phyloP scores from a whole-genome alignment of 2,329 filamentous ascomycete genomes.

The Neonectria faginata region DNA sequence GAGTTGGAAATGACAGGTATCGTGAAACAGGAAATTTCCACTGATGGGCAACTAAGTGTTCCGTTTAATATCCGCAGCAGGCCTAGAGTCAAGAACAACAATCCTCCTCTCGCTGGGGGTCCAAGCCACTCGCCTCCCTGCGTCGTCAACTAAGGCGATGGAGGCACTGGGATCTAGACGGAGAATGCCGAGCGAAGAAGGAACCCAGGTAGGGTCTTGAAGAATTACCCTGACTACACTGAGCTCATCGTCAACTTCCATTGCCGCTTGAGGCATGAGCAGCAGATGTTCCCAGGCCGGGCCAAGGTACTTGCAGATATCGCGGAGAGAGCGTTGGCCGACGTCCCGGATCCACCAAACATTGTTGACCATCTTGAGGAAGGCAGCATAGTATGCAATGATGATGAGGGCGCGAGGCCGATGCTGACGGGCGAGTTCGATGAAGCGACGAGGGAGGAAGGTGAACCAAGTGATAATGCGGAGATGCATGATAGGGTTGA shows the following conservation, averaged over 20 bases:
- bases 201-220: constrained; percentile 57
- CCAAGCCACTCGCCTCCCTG: constrained; percentile 42
- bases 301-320: constrained; percentile 56
- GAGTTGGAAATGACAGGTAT: neutral
- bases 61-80: constrained; percentile 3
- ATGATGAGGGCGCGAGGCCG: constrained; percentile 63
- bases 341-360: constrained; percentile 66
- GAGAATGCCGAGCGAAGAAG: constrained; percentile 27
- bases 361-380: constrained; percentile 56
- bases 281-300: constrained; percentile 56
- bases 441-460: constrained; percentile 59
- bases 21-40: neutral
- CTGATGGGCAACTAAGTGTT: neutral
- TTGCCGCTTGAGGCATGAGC: constrained; percentile 55
- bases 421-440: constrained; percentile 56
- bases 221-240: constrained; percentile 58
- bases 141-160: constrained; percentile 38
- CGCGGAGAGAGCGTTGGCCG: constrained; percentile 57
- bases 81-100: constrained; percentile 34
- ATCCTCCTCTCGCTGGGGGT: constrained; percentile 35
- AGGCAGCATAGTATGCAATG: constrained; percentile 64
- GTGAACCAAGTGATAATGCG: constrained; percentile 67
- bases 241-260: constrained; percentile 48
- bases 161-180: constrained; percentile 32
- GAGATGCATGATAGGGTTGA: constrained; percentile 58